Evolutionary conservation across 2,329 filamentous ascomycete genomes (phyloP), one percentile per base, ranked within the genome.

Genomic region (Dactylella cylindrospora): DNA sequence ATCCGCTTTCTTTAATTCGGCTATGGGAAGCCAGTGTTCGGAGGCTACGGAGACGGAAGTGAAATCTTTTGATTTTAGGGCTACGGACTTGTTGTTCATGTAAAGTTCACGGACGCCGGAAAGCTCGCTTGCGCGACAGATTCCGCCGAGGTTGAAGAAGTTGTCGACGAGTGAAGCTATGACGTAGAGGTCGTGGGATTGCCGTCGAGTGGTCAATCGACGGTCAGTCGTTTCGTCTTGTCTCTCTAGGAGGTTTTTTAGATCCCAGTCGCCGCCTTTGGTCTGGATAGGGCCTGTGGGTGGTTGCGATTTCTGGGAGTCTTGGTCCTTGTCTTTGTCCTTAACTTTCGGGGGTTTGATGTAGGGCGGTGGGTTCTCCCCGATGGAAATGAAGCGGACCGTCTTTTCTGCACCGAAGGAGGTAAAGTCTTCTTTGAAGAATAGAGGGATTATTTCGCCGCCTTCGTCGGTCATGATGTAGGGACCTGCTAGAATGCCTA

Each of bases 111-210:
- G 70, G 1, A 76, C 73, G 45, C 77, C 78, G 54, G 79, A 79
- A 26, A 78, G 77, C 60, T 80, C 78, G 3, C 74, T 73, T 43
- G 77, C 75, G 29, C 78, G 74, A 19, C 75, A 77, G 70, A 15
- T 38, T 12, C 67, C 67, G 13, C 67, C 67, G 33, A 69, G 67
- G 43, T 69, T 69, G 41, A 62, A 65, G 15, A 59, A 39, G 12
- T 68, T 68, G 45, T 67, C 65, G 26, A 69, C 65, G 17, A 68
- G 43, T 22, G 77, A 79, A 22, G 76, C 78, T 29, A 79, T 68
- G 43, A 80, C 71, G 61, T 8, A 55, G 29, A 51, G 59, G 64
- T 13, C 67, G 41, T 65, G 46, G 25, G 33, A 61, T 66, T 52
- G 55, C 64, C 31, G 51, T 70, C 43, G 65, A 67, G 32, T 55